Conservation (phyloP, 345 rosid species). For the thale cress (Arabidopsis thaliana) region TAIR10.1 NC_003074.8:19414501-19415000, state of each 20-base stretch:
- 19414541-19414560: background rate
- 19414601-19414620: background rate
- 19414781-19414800: background rate
- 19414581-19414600: background rate
- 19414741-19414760: background rate
- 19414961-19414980: constrained; percentile 18
- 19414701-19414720: background rate
- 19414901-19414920: background rate
- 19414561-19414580: background rate
- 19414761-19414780: background rate
- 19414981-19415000: constrained; percentile 32
- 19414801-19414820: background rate
- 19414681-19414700: background rate
- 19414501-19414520: background rate
- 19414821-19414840: background rate
- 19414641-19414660: background rate
- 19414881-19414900: background rate
- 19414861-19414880: background rate
- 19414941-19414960: background rate
- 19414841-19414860: background rate
- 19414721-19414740: background rate
- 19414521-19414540: background rate
- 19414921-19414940: background rate
- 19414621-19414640: background rate
- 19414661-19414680: background rate